phyloP scores from a whole-genome alignment of 164 flowering plant species.

The Stephania cephalantha region DNA sequence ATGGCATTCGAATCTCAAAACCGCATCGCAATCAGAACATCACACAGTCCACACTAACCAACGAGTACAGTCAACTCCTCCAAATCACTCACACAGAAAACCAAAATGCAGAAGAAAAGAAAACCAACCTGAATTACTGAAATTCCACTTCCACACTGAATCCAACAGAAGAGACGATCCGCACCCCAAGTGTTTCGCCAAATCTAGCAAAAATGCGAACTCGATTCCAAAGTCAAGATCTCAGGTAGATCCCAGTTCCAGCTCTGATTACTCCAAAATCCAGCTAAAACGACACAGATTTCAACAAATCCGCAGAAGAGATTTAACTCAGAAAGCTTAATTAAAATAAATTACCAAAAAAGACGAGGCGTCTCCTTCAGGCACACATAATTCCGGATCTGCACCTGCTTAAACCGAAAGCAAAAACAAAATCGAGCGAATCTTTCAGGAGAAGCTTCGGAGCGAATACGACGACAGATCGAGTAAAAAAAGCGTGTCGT shows the following conservation, averaged over 20 bases:
- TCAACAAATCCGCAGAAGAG: background rate
- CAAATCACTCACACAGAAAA: background rate
- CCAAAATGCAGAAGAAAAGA: slow-evolving; percentile 2
- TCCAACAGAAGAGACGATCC: slow-evolving; percentile 15
- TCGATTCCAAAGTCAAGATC: background rate
- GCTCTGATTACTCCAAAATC: slow-evolving; percentile 9
- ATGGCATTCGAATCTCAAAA: slow-evolving; percentile 14
- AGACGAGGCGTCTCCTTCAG: slow-evolving; percentile 11
- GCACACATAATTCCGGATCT: slow-evolving; percentile 22
- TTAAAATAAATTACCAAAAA: background rate
- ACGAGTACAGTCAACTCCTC: background rate
- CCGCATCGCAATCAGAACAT: slow-evolving; percentile 1
- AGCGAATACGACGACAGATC: slow-evolving; percentile 6
- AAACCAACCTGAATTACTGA: slow-evolving; percentile 4
- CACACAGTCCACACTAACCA: background rate
- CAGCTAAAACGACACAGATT: background rate
- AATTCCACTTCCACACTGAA: background rate
- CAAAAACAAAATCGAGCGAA: slow-evolving; percentile 9
- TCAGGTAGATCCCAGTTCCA: slow-evolving; percentile 4
- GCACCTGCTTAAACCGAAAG: slow-evolving; percentile 17
- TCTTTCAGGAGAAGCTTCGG: background rate
- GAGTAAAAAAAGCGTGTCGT: background rate
- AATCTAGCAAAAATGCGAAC: slow-evolving; percentile 16
- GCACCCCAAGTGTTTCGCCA: slow-evolving; percentile 14
- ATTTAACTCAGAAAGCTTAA: background rate